Evolutionary conservation across 345 rosid genomes (phyloP), one percentile per base, ranked within the genome.

Genomic region (Camelina neglecta): DNA sequence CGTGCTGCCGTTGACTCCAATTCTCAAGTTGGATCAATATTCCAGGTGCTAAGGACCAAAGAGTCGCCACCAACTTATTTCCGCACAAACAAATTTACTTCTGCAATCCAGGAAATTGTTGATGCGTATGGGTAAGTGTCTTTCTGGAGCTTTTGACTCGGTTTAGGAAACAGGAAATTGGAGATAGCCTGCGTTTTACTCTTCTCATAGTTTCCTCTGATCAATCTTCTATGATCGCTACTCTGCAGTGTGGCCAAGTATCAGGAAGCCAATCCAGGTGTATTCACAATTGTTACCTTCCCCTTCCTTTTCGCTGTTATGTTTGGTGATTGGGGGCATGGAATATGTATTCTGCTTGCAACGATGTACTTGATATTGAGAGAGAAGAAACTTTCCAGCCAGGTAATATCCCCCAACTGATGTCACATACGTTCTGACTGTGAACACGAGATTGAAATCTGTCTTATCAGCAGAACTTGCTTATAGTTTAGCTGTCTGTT

Each of bases 301-400:
- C 98, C 99, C 35, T 95, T 95, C 81, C 96, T 95, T 58, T 95
- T 95, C 59, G 99, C 99, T 44, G 91, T 92, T 80, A 95, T 95
- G 99, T 92, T 95, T 84, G 99, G 99, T 78, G 99, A 95, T 67
- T 95, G 97, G 99, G 99, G 99, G 4, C 99, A 92, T 83, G 99
- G 99, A 77, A 90, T 95, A 69, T 95, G 99, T 80, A 66, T 95
- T 80, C 84, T 95, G 66, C 98, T 95, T 68, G 94, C 83, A 70
- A 80, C 97, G 16, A 79, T 87, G 80, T 74, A 75, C 77, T 84
- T 86, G 66, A 65, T 95, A 49, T 24, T 84, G 73, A 82, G 88
- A 82, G 99, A 95, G 77, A 95, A 92, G 86, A 95, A 92, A 78
- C 87, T 95, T 75, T 83, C 96, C 16, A 67, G 94, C 81, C 99